phyloP scores from a whole-genome alignment of 73 alveolate species.

The Symbiodinium natans region DNA sequence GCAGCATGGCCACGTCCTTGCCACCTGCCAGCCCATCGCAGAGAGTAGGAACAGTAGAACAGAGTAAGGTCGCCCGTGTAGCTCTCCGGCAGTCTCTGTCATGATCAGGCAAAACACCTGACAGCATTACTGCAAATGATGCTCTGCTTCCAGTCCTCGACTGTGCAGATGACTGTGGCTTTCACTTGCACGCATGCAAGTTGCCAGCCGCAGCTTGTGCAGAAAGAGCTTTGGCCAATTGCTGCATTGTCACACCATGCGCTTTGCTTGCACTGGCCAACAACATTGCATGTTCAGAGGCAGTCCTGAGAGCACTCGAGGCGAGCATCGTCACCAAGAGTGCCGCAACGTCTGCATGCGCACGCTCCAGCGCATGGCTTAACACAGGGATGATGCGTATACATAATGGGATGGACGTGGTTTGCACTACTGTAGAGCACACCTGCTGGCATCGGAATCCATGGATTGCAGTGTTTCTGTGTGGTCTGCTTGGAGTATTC shows the following conservation, averaged over 20 bases:
- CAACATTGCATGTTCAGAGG: background rate
- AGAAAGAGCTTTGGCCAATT: background rate
- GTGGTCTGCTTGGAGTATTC: too few species aligned
- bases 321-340: conserved; percentile 3
- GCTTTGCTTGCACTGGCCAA: background rate
- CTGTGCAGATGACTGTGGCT: conserved; percentile 23
- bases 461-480: too few species aligned
- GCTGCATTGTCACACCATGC: background rate
- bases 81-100: background rate
- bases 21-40: background rate
- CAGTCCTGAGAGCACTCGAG: background rate
- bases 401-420: too few species aligned
- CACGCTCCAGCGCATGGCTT: background rate
- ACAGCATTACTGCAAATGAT: background rate
- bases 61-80: background rate
- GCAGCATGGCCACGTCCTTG: background rate
- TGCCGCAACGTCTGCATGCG: conserved; percentile 23
- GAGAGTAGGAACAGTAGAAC: background rate
- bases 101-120: background rate
- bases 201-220: background rate
- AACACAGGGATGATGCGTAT: too few species aligned
- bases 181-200: background rate
- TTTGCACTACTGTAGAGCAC: too few species aligned
- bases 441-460: too few species aligned
- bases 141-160: background rate